Percentiles rank a stretch among this genome's conserved stretches.
phyloP scores from a whole-genome alignment of 2,329 filamentous ascomycete genomes.

The Trichophyton schoenleinii region DNA sequence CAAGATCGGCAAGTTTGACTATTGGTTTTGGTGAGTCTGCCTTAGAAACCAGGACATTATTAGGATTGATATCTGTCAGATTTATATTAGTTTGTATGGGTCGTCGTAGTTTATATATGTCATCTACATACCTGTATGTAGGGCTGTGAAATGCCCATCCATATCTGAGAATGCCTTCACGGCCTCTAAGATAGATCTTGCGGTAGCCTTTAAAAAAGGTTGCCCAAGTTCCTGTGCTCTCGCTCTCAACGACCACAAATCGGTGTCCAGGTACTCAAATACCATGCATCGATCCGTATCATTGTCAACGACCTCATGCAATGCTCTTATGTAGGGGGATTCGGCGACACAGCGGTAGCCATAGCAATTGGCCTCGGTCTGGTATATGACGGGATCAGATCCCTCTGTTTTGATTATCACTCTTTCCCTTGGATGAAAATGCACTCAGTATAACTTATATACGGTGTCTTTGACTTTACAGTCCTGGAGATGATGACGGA shows the following conservation, averaged over 20 bases:
- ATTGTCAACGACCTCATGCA: slow-evolving; percentile 10
- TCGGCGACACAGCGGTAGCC: slow-evolving; percentile 5
- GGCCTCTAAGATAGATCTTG: slow-evolving; percentile 10
- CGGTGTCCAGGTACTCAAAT: slow-evolving; percentile 11
- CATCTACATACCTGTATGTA: slow-evolving; percentile 7
- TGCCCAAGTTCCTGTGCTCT: neutral
- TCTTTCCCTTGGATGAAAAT: neutral
- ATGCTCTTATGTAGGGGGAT: slow-evolving; percentile 6
- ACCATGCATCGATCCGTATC: slow-evolving; percentile 11
- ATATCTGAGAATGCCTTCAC: slow-evolving; percentile 10
- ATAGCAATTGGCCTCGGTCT: slow-evolving; percentile 6
- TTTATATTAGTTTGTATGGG: neutral
- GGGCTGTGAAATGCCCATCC: slow-evolving; percentile 10
- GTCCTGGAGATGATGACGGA: neutral
- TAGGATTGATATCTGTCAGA: slow-evolving; percentile 8
- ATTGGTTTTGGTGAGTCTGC: slow-evolving; percentile 2
- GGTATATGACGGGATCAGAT: neutral
- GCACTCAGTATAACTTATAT: neutral
- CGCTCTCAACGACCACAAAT: slow-evolving; percentile 9
- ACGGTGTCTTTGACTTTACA: slow-evolving; percentile 5
- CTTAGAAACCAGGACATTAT: slow-evolving; percentile 11
- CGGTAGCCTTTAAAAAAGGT: slow-evolving; percentile 5
- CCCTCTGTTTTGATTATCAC: slow-evolving; percentile 7
- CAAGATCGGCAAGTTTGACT: slow-evolving; percentile 10
- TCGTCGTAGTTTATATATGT: neutral